These are phyloP conservation scores for Salix koriyanagi DNA, from an alignment of 345 rosid species.

Conservation along the genomic window DNA sequence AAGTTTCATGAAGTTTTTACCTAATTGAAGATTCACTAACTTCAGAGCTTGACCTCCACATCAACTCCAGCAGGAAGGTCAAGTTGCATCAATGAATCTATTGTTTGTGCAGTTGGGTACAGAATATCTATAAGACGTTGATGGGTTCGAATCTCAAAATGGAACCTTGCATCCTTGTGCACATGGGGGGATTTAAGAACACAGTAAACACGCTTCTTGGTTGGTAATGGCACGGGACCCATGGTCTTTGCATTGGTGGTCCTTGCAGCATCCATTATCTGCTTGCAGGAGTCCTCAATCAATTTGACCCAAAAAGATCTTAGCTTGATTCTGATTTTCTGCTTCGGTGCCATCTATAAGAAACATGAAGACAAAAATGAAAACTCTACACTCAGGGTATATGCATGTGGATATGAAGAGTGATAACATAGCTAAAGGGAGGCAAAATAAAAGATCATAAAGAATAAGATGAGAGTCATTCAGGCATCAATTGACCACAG, in stretches of 20 bases:
- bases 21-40: constrained; percentile 12
- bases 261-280: constrained; percentile 85
- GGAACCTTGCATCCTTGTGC: constrained; percentile 96
- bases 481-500: neutral
- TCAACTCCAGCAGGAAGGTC: constrained; percentile 97
- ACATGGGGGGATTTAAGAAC: constrained; percentile 98
- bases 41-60: constrained; percentile 93
- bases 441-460: neutral
- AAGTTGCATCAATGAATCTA: constrained; percentile 97
- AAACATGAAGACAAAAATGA: neutral
- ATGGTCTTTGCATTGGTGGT: constrained; percentile 85
- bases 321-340: constrained; percentile 92
- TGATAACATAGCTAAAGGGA: neutral
- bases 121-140: constrained; percentile 88
- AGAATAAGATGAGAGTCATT: neutral
- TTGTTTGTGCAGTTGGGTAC: constrained; percentile 93
- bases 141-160: constrained; percentile 91
- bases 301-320: constrained; percentile 89
- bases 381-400: neutral
- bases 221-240: constrained; percentile 95
- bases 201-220: constrained; percentile 85
- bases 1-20: constrained; percentile 10
- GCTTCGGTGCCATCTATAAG: constrained; percentile 83
- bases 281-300: constrained; percentile 96
- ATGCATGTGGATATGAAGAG: neutral